Evolutionary conservation across 805 yeast genomes (phyloP).

Genomic region (Wickerhamiella azyma): DNA sequence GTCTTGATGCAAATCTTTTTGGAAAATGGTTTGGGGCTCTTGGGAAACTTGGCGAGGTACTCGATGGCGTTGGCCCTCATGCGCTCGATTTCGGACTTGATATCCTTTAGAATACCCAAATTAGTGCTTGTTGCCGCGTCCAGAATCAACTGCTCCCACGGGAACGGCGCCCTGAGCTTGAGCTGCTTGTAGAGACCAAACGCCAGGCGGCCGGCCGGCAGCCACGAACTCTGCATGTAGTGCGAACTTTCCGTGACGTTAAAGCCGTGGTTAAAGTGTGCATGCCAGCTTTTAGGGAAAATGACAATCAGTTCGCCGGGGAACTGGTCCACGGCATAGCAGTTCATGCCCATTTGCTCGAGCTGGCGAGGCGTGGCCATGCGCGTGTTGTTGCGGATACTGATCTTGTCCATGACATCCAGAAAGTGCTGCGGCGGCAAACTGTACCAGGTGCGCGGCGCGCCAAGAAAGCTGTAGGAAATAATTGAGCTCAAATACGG

Average conservation of each 20-base stretch:
- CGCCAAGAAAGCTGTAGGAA: slow-evolving; percentile 72
- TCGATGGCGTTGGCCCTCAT: background rate
- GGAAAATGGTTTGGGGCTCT: background rate
- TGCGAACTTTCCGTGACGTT: slow-evolving; percentile 4
- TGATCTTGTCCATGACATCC: slow-evolving; percentile 45
- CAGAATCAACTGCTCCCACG: slow-evolving; percentile 2
- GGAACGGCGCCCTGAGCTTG: slow-evolving; percentile 2
- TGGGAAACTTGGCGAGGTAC: background rate
- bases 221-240: slow-evolving; percentile 1
- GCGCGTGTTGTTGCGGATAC: slow-evolving; percentile 37
- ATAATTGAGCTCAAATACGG: slow-evolving; percentile 76
- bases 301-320: slow-evolving; percentile 77
- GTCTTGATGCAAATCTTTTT: background rate
- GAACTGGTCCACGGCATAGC: slow-evolving; percentile 46
- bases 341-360: slow-evolving; percentile 30
- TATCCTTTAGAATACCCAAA: background rate
- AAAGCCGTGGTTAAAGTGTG: slow-evolving; percentile 10
- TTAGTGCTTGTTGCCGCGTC: background rate
- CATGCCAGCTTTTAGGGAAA: slow-evolving; percentile 25
- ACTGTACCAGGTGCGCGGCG: slow-evolving; percentile 76
- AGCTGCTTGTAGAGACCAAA: background rate
- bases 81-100: background rate
- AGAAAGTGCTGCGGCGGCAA: slow-evolving; percentile 51
- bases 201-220: background rate
- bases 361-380: slow-evolving; percentile 45